Evolutionary conservation across 441 rosid species (phyloP), one percentile per base, ranked within the genome.

Genomic region (Brassica balearica): DNA sequence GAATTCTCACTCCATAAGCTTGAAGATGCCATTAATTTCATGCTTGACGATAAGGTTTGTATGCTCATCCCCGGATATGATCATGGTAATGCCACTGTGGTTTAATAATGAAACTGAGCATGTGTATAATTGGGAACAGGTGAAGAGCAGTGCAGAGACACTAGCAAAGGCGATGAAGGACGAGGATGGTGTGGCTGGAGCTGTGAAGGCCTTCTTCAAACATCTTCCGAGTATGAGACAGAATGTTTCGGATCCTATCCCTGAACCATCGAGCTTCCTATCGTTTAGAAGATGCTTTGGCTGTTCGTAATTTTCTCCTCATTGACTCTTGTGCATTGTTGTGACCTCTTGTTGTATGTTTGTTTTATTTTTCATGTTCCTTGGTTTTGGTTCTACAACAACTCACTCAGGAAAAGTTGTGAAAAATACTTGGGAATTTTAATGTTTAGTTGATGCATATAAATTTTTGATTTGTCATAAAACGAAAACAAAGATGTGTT

Each of bases 141-240:
- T 96, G 72, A 96, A 96, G 82, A 86, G 88, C 72, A 86, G 73
- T 4, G 97, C 97, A 4, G 85, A 92, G 76, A 91, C 92, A 69
- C 90, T 94, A 74, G 95, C 98, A 43, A 83, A 91, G 77, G 94
- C 94, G 22, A 94, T 94, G 99, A 88, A 92, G 88, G 86, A 89
- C 19, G 99, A 96, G 85, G 99, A 96, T 66, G 99, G 99, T 56
- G 97, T 91, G 74, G 81, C 87, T 14, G 99, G 97, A 82, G 99
- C 98, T 6, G 99, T 96, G 63, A 90, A 85, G 71, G 97, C 99
- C 10, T 96, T 96, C 85, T 85, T 96, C 19, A 94, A 90, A 91
- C 97, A 96, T 80, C 90, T 89, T 38, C 95, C 95, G n/a, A 59
- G 5, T 20, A 6, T 1, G 14, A 81, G 51, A 53, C 88, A 84